Evolutionary conservation across 768 basidiomycete species (phyloP).

Genomic region (Collybia sordida): DNA sequence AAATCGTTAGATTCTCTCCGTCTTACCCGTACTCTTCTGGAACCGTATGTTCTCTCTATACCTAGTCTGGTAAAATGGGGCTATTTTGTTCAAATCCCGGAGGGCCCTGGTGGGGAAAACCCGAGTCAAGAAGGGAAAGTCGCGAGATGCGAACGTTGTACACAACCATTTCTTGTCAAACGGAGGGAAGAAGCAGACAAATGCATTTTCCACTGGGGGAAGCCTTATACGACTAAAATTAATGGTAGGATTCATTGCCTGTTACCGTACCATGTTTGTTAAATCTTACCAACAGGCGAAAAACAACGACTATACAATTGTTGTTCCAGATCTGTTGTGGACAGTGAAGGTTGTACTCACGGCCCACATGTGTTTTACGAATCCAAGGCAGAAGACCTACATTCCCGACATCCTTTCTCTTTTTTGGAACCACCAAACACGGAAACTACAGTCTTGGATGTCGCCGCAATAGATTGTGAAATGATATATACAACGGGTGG

Average conservation of each 20-base stretch:
- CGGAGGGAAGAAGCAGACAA: constrained; percentile 52
- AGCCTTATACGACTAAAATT: constrained; percentile 54
- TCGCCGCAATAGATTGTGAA: constrained; percentile 93
- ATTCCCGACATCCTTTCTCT: constrained; percentile 76
- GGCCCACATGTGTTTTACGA: constrained; percentile 95
- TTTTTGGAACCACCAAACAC: constrained; percentile 27
- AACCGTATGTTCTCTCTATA: constrained; percentile 56
- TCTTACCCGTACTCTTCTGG: constrained; percentile 52
- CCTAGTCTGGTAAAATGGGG: constrained; percentile 65
- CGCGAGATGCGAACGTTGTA: constrained; percentile 80
- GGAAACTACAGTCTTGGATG: constrained; percentile 49
- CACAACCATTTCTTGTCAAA: constrained; percentile 65
- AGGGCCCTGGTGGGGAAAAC: constrained; percentile 58
- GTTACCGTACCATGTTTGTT: not conserved
- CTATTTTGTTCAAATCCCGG: constrained; percentile 70
- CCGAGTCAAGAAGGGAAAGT: constrained; percentile 64
- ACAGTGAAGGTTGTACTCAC: constrained; percentile 67
- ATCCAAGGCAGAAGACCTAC: constrained; percentile 58
- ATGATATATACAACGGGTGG: constrained; percentile 96
- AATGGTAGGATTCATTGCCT: constrained; percentile 47
- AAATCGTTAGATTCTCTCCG: constrained; percentile 53
- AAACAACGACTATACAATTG: constrained; percentile 73
- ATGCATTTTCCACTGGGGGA: constrained; percentile 87
- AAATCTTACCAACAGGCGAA: constrained; percentile 47
- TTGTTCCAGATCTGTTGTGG: constrained; percentile 61